Evolutionary conservation across 306 rosid genomes (phyloP), one percentile per base, ranked within the genome.

Genomic region (Cucurbita moschata): DNA sequence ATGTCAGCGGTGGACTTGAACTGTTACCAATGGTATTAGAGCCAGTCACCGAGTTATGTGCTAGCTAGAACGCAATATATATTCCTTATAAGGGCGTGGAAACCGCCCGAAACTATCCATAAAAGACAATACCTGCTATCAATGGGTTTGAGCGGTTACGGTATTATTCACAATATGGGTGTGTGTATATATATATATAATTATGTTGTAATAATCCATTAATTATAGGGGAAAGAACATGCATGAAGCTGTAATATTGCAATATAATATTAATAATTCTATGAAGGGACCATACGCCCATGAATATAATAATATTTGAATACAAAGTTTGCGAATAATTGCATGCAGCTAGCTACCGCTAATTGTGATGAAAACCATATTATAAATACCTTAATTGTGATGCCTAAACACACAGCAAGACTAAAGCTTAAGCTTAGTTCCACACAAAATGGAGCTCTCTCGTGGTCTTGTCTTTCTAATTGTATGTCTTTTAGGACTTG

Each of bases 401-500:
- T 10, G 19, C 40, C 23, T 18, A 12, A 16, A 64, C n/a, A 16
- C 10, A 64, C 70, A 38, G 13, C 69, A 16, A 16, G 4, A 23
- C 47, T 5, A 12, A 12, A 53, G 58, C 40, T 50, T 64, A 5
- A 5, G 44, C 44, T 60, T 4, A 3, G 30, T 30, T 60, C 19
- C 37, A 1, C 21, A 62, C 35, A 68, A 68, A 46, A 72, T 72
- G 76, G 14, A 53, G 47, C 50, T 55, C 51, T 30, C 16, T 38
- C 37, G 35, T 53, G 5, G 47, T 38, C 6, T 55, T 19, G 23
- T 19, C 30, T 11, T 58, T 18, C 37, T 84, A 44, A 71, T 81
- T 37, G 10, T 88, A 13, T 81, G 81, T 51, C 72, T 90, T 44
- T 8, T 81, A 73, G 84, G 84, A 72, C 21, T 86, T 35, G 6